Conservation (phyloP, 1,284 basidiomycete species). For the Paramarasmius palmivorus region DNA sequence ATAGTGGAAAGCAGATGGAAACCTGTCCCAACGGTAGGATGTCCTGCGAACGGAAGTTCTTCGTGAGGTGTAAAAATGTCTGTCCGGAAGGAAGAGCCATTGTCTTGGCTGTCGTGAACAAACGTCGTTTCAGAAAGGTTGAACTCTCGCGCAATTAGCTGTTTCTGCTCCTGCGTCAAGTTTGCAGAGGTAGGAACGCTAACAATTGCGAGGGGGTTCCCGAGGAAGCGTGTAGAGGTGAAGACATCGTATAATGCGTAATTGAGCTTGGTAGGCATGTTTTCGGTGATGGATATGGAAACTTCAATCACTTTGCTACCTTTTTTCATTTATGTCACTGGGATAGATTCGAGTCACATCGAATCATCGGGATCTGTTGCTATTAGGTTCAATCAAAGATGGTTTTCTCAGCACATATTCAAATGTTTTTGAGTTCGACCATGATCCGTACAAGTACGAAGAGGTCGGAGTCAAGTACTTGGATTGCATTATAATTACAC, state of each 20-base stretch:
- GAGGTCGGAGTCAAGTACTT: no score
- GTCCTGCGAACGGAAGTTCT: constrained; percentile 47
- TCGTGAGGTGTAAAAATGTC: constrained; percentile 41
- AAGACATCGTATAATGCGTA: constrained; percentile 41
- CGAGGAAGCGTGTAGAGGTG: constrained; percentile 36
- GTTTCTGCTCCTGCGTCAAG: constrained; percentile 39
- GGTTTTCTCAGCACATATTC: no score
- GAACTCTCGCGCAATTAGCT: constrained; percentile 44
- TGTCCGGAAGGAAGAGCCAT: constrained; percentile 27
- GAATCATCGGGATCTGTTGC: no score
- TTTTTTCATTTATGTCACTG: no score
- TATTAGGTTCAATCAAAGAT: no score
- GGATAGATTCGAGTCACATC: no score
- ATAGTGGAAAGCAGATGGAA: constrained; percentile 34
- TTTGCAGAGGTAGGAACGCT: constrained; percentile 27
- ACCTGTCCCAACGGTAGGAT: constrained; percentile 43
- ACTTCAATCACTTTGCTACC: no score
- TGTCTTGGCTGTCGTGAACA: constrained; percentile 29
- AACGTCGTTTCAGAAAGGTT: constrained; percentile 50
- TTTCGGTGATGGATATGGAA: neutral
- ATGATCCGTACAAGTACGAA: no score
- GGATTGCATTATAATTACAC: neutral
- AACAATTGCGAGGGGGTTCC: constrained; percentile 46
- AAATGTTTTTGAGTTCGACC: no score
- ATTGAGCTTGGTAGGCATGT: constrained; percentile 11